These are phyloP conservation scores for Suillus weaverae DNA, from an alignment of 768 basidiomycete genomes.

Conservation along the genomic window DNA sequence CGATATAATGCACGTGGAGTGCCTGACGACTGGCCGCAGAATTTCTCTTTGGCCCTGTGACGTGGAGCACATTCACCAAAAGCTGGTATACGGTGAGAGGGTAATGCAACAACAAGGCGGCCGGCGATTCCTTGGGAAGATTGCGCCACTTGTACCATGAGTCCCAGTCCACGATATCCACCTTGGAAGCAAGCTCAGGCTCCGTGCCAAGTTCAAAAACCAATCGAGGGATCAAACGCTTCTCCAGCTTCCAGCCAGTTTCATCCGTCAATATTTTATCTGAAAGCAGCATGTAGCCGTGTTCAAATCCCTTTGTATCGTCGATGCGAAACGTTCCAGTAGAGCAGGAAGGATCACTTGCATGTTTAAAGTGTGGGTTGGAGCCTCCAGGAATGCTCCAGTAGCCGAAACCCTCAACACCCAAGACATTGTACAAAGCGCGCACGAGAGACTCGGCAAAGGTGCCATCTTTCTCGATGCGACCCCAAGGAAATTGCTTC, in stretches of 20 bases:
- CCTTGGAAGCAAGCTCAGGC: conserved; percentile 25
- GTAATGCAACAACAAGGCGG: conserved; percentile 43
- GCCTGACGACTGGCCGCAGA: conserved; percentile 23
- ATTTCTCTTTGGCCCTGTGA: conserved; percentile 26
- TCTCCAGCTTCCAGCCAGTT: conserved; percentile 38
- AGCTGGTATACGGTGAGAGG: conserved; percentile 43
- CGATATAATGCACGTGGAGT: conserved; percentile 38
- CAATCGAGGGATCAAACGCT: conserved; percentile 33
- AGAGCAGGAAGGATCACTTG: conserved; percentile 12
- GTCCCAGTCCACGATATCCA: conserved; percentile 39
- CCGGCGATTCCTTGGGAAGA: conserved; percentile 42
- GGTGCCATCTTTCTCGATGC: conserved; percentile 41
- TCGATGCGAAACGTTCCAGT: conserved; percentile 9
- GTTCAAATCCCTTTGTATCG: conserved; percentile 25
- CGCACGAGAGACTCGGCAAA: conserved; percentile 35
- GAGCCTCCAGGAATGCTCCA: conserved; percentile 40
- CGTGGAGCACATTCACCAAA: conserved; percentile 34
- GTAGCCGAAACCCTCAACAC: conserved; percentile 41
- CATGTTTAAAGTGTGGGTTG: conserved; percentile 29
- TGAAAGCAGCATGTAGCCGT: conserved; percentile 35
- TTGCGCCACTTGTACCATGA: conserved; percentile 48
- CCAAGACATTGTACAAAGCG: conserved; percentile 40
- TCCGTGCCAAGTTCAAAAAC: conserved; percentile 30
- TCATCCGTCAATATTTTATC: conserved; percentile 32
- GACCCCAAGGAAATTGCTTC: conserved; percentile 44